These are phyloP conservation scores for Penicillium sp. DNA, from an alignment of 2,329 filamentous ascomycete genomes.

Conservation along the genomic window DNA sequence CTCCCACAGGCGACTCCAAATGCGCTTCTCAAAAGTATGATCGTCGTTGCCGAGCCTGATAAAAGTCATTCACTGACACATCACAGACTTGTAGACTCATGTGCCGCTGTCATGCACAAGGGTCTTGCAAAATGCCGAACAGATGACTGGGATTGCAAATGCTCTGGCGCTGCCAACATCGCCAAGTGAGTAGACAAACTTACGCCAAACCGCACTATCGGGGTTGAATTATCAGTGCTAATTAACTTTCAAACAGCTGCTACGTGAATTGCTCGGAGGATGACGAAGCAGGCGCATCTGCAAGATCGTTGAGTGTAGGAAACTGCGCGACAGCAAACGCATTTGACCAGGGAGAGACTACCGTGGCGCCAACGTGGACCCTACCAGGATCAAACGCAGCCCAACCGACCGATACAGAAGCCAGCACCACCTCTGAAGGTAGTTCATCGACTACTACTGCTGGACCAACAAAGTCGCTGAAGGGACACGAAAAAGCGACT, in stretches of 20 bases:
- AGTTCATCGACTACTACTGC: neutral
- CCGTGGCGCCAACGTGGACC: slow-evolving; percentile 16
- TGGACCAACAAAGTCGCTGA: slow-evolving; percentile 4
- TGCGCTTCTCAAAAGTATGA: slow-evolving; percentile 16
- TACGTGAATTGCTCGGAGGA: slow-evolving; percentile 21
- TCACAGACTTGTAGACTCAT: slow-evolving; percentile 19
- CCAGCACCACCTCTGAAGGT: neutral
- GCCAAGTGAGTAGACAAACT: slow-evolving; percentile 17
- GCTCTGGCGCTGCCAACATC: slow-evolving; percentile 20
- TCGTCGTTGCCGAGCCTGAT: neutral
- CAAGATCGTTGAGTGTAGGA: slow-evolving; percentile 14
- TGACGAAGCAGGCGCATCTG: slow-evolving; percentile 13
- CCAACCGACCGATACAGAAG: slow-evolving; percentile 3
- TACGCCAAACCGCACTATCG: neutral
- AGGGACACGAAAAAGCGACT: slow-evolving; percentile 9
- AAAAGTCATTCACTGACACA: neutral
- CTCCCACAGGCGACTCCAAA: slow-evolving; percentile 2
- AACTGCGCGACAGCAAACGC: slow-evolving; percentile 23
- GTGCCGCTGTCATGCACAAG: slow-evolving; percentile 15
- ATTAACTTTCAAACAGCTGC: slow-evolving; percentile 13
- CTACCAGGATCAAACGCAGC: slow-evolving; percentile 11
- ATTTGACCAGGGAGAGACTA: slow-evolving; percentile 16
- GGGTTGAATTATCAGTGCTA: neutral
- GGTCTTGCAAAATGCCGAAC: slow-evolving; percentile 12
- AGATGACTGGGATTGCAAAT: slow-evolving; percentile 25